Evolutionary conservation across 768 basidiomycete genomes (phyloP), one percentile per base, ranked within the genome.

Genomic region (Collybia nuda): DNA sequence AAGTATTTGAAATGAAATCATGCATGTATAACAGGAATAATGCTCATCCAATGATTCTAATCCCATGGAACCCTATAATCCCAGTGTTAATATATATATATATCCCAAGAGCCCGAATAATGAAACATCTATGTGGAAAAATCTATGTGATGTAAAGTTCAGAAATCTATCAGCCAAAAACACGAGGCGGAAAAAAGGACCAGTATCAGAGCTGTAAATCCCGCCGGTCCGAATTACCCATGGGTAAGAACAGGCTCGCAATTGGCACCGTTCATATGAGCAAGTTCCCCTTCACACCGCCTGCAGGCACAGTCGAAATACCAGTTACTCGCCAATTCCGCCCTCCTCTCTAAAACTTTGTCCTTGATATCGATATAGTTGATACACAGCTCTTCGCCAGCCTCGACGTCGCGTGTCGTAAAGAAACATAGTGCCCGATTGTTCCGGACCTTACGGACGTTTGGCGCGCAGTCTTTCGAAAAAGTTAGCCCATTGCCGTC

Each of bases 301-400:
- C 62, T 53, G 58, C 83, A 84, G 9, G 55, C 61, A 60, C 82
- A 84, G 1, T 65, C 67, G 52, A 85, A 85, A 58, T 78, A 84
- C 82, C 82, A 84, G 11, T 76, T 77, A 36, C 68, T 67, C 23
- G 66, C 62, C 40, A 84, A 61, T 45, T 75, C 71, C 36, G 61
- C 56, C 47, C 64, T 66, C 23, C 82, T 71, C 51, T 72, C 65
- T 40, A 58, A 53, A 38, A 71, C 70, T 2, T 50, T 40, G 22
- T 72, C 71, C 22, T 67, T 59, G 11, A 67, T 60, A 38, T 71
- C 76, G 44, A 80, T 71, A 52, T 84, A 85, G 47, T 74, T 79
- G 59, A 81, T 84, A 55, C 80, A 83, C 40, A 85, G 56, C 40
- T 85, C 81, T 48, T 84, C 80, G 3, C 78, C 82, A 3, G 62